Percentiles rank a stretch among this genome's conserved stretches.
Conservation (phyloP, 306 rosid species). For the Malus sieversii region DNA sequence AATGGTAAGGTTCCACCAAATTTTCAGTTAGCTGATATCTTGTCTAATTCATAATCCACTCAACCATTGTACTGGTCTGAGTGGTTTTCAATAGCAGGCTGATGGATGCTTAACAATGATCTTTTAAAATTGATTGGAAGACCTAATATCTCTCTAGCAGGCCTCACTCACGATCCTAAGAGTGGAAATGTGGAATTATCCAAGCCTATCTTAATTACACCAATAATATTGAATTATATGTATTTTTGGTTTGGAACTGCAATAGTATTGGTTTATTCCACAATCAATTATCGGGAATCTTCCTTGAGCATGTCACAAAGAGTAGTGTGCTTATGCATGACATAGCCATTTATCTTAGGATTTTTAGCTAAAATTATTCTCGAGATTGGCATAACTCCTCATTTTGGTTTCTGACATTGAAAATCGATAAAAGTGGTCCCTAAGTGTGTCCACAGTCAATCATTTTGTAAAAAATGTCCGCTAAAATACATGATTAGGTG, state of each 20-base stretch:
- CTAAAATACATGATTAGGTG: not conserved
- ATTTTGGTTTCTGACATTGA: too few relatives aligned
- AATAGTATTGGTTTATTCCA: not conserved
- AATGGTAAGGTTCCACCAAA: not conserved
- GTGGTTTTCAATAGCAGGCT: slow-evolving; percentile 13
- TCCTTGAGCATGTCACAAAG: not conserved
- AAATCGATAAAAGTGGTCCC: too few relatives aligned
- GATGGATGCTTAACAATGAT: not conserved
- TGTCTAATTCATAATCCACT: slow-evolving; percentile 22
- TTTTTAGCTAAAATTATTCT: too few relatives aligned
- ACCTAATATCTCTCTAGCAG: not conserved
- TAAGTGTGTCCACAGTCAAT: too few relatives aligned
- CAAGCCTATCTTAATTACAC: not conserved
- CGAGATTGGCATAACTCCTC: too few relatives aligned
- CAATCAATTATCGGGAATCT: not conserved
- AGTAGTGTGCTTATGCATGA: too few relatives aligned
- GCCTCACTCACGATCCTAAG: not conserved
- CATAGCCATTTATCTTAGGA: too few relatives aligned
- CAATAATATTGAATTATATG: not conserved
- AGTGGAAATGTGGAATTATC: not conserved
- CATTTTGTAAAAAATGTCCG: too few relatives aligned
- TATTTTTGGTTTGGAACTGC: not conserved
- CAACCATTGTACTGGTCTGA: slow-evolving; percentile 1
- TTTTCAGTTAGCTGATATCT: not conserved
- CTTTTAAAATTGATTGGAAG: not conserved